phyloP scores from a whole-genome alignment of 495 filamentous ascomycete species.

The Thermochaetoides thermophila region DNA sequence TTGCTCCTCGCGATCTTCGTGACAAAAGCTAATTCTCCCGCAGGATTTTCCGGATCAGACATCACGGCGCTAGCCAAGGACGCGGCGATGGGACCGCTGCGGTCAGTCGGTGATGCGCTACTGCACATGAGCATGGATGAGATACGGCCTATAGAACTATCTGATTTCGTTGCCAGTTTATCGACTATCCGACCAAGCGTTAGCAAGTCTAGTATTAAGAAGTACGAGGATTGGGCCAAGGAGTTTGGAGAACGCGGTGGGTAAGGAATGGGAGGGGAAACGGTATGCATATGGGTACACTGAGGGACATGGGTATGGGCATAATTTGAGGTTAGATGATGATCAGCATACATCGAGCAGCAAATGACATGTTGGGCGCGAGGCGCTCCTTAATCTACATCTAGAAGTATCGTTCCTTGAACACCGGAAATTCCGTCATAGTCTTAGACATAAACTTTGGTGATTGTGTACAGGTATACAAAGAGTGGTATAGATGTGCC shows the following conservation, averaged over 20 bases:
- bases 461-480: too few relatives aligned
- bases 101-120: conserved; percentile 79
- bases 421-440: too few relatives aligned
- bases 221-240: conserved; percentile 88
- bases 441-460: too few relatives aligned
- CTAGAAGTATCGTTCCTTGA: too few relatives aligned
- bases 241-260: conserved; percentile 89
- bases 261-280: conserved; percentile 23
- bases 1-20: neutral
- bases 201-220: conserved; percentile 62
- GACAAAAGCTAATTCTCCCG: conserved; percentile 1
- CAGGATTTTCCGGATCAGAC: conserved; percentile 93
- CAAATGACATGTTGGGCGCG: too few relatives aligned
- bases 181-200: conserved; percentile 83
- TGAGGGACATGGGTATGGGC: too few relatives aligned
- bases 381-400: too few relatives aligned
- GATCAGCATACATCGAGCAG: too few relatives aligned
- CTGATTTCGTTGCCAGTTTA: conserved; percentile 78
- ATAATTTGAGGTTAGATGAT: too few relatives aligned
- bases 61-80: conserved; percentile 97
- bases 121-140: conserved; percentile 86
- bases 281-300: too few relatives aligned
- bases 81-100: conserved; percentile 91
- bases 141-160: conserved; percentile 69
- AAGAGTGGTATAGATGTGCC: too few relatives aligned